Conservation (phyloP, 306 rosid genomes). For the Arachis hypogaea region DNA sequence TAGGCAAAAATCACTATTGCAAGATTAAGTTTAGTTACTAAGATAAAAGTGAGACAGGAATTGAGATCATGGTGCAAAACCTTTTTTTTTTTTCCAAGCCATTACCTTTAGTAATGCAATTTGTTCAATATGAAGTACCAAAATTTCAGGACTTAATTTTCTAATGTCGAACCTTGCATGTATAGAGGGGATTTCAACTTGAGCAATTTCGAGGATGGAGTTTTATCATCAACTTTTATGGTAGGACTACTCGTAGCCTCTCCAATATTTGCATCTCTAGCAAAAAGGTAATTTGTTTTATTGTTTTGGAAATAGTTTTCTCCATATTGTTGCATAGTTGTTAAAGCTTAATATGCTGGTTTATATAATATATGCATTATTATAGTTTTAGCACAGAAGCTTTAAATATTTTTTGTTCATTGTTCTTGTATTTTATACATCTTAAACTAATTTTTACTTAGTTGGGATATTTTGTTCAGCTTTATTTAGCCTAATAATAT, state of each 20-base stretch:
- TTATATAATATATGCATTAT: background rate
- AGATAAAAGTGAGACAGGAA: background rate
- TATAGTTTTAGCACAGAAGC: background rate
- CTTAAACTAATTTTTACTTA: background rate
- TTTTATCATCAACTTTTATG: slow-evolving; percentile 81
- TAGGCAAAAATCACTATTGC: background rate
- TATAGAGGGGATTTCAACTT: slow-evolving; percentile 64
- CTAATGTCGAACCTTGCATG: slow-evolving; percentile 18
- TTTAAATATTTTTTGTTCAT: slow-evolving; percentile 3
- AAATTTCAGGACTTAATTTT: slow-evolving; percentile 3
- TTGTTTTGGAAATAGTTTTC: slow-evolving; percentile 3
- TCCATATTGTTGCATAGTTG: slow-evolving; percentile 18
- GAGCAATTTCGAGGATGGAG: slow-evolving; percentile 73
- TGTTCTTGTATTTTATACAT: slow-evolving; percentile 20
- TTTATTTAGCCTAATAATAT: slow-evolving; percentile 10
- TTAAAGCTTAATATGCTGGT: background rate
- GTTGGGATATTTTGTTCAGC: slow-evolving; percentile 3
- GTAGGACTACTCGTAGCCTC: slow-evolving; percentile 77
- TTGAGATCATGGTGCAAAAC: background rate
- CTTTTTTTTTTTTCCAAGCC: slow-evolving; percentile 20
- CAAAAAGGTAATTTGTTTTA: slow-evolving; percentile 56
- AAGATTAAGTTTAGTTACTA: background rate
- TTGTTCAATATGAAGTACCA: background rate
- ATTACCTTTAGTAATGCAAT: slow-evolving; percentile 6
- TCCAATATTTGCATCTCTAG: slow-evolving; percentile 70